Conservation (phyloP, 2,329 filamentous ascomycete genomes). For the Nigrograna mackinnonii region DNA sequence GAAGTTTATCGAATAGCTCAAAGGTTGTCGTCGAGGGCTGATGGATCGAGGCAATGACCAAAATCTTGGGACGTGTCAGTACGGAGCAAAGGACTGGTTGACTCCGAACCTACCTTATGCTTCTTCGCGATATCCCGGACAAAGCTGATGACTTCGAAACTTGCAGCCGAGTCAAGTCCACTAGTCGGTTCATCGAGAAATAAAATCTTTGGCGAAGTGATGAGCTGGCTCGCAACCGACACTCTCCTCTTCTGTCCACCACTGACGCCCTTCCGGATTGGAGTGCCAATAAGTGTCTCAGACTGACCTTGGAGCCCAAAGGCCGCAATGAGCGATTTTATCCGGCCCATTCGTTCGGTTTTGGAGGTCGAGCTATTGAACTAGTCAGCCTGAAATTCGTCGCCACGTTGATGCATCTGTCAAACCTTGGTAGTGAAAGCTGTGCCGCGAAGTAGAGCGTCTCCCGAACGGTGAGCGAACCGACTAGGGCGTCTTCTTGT, state of each 20-base stretch:
- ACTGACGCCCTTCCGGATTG: constrained; percentile 79
- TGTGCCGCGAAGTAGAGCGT: constrained; percentile 78
- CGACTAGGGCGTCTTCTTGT: constrained; percentile 84
- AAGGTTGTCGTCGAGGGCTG: constrained; percentile 83
- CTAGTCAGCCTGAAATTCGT: constrained; percentile 12
- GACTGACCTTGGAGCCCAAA: constrained; percentile 75
- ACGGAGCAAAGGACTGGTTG: no score
- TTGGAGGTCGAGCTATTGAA: constrained; percentile 52
- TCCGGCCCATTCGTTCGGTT: constrained; percentile 63
- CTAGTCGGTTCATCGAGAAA: constrained; percentile 86
- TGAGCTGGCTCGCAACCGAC: constrained; percentile 78
- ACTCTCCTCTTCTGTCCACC: constrained; percentile 84
- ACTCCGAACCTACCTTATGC: constrained; percentile 67
- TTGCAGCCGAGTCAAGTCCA: constrained; percentile 78
- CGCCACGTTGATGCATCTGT: not conserved
- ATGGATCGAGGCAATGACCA: constrained; percentile 82
- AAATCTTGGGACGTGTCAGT: constrained; percentile 53
- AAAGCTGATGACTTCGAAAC: constrained; percentile 76
- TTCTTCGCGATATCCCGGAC: constrained; percentile 67
- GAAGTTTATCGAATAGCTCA: constrained; percentile 77
- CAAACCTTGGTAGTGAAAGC: constrained; percentile 57
- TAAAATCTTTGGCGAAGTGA: constrained; percentile 78
- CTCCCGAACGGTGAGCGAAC: constrained; percentile 78
- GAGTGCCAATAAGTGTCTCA: constrained; percentile 76
- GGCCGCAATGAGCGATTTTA: constrained; percentile 67